phyloP scores from a whole-genome alignment of 2,329 filamentous ascomycete species.

The Microcyclosporella mali region DNA sequence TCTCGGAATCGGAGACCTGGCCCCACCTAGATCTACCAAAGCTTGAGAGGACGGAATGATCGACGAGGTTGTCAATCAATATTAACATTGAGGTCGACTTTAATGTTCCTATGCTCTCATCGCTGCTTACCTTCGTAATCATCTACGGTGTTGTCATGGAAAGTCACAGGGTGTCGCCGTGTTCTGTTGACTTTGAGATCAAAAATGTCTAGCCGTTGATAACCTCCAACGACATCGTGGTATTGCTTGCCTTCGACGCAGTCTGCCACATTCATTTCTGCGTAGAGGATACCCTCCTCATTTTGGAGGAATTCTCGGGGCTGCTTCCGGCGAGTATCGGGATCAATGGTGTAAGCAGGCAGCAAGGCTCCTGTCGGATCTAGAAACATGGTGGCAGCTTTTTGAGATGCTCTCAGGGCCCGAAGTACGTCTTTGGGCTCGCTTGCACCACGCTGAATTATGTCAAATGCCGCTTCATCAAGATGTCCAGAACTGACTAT shows the following conservation, averaged over 20 bases:
- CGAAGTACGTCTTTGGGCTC: not conserved
- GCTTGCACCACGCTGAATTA: not conserved
- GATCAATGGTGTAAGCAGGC: not conserved
- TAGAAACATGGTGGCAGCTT: conserved; percentile 46
- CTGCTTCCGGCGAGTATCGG: not conserved
- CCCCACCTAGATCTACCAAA: too few species aligned
- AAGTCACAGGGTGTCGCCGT: not conserved
- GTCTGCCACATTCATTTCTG: conserved; percentile 44
- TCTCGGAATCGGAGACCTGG: not conserved
- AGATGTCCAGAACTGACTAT: conserved; percentile 45
- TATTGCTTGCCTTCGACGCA: conserved; percentile 54
- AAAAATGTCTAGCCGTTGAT: conserved; percentile 52
- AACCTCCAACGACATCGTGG: conserved; percentile 51
- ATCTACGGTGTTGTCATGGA: not conserved
- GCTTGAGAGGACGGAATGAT: not conserved
- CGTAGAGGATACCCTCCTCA: conserved; percentile 48
- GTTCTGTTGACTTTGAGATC: conserved; percentile 39
- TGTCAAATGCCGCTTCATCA: conserved; percentile 20
- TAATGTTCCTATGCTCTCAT: too few species aligned
- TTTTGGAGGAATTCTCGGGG: conserved; percentile 31
- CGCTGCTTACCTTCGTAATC: not conserved
- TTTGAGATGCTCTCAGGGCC: not conserved
- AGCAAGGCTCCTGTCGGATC: conserved; percentile 44
- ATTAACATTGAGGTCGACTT: too few species aligned
- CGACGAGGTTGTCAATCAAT: too few species aligned